These are phyloP conservation scores for Trichosporon faecale DNA, from an alignment of 1,284 basidiomycete species.

Conservation along the genomic window DNA sequence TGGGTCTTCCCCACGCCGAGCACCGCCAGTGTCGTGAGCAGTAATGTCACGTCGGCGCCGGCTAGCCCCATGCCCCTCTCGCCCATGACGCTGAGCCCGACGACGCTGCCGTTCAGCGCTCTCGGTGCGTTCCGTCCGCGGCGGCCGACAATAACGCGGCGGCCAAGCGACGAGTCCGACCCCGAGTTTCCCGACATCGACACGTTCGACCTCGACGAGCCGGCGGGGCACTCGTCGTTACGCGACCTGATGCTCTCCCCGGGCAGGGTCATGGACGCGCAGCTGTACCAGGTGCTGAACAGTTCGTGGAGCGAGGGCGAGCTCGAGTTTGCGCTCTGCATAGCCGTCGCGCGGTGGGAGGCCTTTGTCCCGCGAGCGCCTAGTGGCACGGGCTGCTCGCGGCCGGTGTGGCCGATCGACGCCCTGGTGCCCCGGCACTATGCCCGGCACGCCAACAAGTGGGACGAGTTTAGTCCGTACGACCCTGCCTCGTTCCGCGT, in stretches of 20 bases:
- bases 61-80: background rate
- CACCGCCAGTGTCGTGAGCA: slow-evolving; percentile 3
- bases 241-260: slow-evolving; percentile 3
- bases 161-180: background rate
- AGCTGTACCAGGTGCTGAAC: background rate
- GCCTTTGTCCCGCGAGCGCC: background rate
- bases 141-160: background rate
- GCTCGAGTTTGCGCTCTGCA: background rate
- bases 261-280: background rate
- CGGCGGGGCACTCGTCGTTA: background rate
- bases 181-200: background rate
- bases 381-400: slow-evolving; percentile 2
- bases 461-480: slow-evolving; percentile 10
- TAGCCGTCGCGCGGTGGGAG: slow-evolving; percentile 4
- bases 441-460: background rate
- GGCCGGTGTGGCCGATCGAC: slow-evolving; percentile 6
- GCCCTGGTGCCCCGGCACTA: slow-evolving; percentile 8
- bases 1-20: slow-evolving; percentile 1
- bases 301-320: background rate
- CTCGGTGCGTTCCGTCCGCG: background rate
- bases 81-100: slow-evolving; percentile 9
- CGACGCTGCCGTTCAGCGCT: slow-evolving; percentile 9
- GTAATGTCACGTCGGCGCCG: background rate
- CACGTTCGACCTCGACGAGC: slow-evolving; percentile 7
- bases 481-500: slow-evolving; percentile 7